Base-by-base conservation (phyloP, 2,329 filamentous ascomycete genomes). In the Leptographium wingfieldii region DNA sequence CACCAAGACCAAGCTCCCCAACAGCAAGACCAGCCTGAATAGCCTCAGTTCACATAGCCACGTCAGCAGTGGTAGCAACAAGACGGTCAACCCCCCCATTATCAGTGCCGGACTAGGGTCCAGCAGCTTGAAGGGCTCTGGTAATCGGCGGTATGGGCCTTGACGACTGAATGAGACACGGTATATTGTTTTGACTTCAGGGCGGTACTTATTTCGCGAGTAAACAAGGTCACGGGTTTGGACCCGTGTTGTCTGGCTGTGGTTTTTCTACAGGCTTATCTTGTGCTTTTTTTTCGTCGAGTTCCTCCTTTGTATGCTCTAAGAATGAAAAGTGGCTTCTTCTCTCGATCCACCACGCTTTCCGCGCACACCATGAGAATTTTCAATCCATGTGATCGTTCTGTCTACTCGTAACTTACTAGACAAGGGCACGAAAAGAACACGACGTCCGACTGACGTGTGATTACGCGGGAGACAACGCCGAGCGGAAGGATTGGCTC, bases 1-100 rank as follows among this genome's bases (percentile, higher is more conserved):
- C 22, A 22, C 22, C 22, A 27, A 46, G 25, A 43, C 43, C 3
- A 56, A 56, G 6, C 31, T 3, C 4, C 4, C 19, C 3, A 55
- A 56, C 56, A 58, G 56, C 51, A 60, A 19, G 40, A 61, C 31
- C 56, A 61, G 56, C 7, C 5, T 43, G 16, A 58, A 61, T 27
- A 60, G 35, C 27, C 19, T 27, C 56, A 31, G 51, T 38, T 51
- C 51, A 14, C 25, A 58, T n/a, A 57, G n/a, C 46, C 33, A 57
- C 11, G 12, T 16, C 46, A 57, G 54, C 19, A 19, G 43, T 9
- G 54, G 31, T 35, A 40, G 53, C 33, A 55, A 27, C 53, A 55
- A 40, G 33, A 40, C 53, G 10, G n/a, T 10, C 33, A 55, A 52
- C 27, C 49, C 27, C 27, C 7, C 49, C 49, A 29, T 19, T 11